A percentile compares a stretch with the other conserved stretches of the same genome.
Conservation (phyloP, 2,329 filamentous ascomycete genomes). For the Apiospora aurea region DNA sequence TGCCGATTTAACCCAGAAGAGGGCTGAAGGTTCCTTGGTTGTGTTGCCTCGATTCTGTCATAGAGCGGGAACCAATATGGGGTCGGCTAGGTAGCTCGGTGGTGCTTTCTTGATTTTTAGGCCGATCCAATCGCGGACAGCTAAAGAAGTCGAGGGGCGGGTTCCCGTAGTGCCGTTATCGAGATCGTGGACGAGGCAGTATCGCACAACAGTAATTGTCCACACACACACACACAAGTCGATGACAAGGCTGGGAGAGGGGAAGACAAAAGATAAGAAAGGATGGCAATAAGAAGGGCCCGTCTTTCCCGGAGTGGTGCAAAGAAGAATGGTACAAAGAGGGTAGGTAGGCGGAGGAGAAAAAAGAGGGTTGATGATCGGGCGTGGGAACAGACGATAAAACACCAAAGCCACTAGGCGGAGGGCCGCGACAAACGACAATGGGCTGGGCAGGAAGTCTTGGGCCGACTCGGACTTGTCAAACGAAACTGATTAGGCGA, state of each 20-base stretch:
- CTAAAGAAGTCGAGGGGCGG: slow-evolving; percentile 14
- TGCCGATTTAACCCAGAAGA: slow-evolving; percentile 17
- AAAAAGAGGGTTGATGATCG: slow-evolving; percentile 15
- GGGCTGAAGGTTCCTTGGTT: slow-evolving; percentile 13
- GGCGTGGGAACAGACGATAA: slow-evolving; percentile 19
- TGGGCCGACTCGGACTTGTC: slow-evolving; percentile 19
- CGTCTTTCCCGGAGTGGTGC: slow-evolving; percentile 18
- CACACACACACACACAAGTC: background rate
- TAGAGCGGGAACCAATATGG: slow-evolving; percentile 21
- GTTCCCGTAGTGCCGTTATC: slow-evolving; percentile 14
- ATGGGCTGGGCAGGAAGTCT: slow-evolving; percentile 1
- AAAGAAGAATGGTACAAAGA: slow-evolving; percentile 19
- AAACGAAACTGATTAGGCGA: slow-evolving; percentile 22
- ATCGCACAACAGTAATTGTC: slow-evolving; percentile 1
- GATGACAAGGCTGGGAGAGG: background rate
- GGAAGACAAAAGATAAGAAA: background rate
- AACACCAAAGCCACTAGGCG: slow-evolving; percentile 15
- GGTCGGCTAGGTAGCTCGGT: slow-evolving; percentile 17
- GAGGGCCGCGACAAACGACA: background rate
- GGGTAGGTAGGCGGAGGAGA: background rate
- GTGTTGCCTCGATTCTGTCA: slow-evolving; percentile 12
- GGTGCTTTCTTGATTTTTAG: slow-evolving; percentile 21
- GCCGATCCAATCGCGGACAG: slow-evolving; percentile 4
- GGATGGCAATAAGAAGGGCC: background rate
- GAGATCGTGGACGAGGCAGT: background rate